Evolutionary conservation across 805 yeast species (phyloP), one percentile per base, ranked within the genome.

Genomic region (Nakazawaea wyomingensis): DNA sequence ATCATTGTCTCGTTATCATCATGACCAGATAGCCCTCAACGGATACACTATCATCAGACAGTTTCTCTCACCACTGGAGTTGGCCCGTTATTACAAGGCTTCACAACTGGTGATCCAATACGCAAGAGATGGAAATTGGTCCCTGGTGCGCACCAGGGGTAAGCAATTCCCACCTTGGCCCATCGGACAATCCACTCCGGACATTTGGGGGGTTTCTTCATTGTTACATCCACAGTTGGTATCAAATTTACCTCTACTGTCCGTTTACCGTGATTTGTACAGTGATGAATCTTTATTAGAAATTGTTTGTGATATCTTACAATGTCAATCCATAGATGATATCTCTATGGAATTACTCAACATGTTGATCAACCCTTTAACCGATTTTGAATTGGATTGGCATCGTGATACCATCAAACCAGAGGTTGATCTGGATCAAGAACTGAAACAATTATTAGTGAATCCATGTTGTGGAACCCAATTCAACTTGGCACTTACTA

Each of bases 91-190:
- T 53, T 48, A 48, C 34, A 47, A 46, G n/a, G 69, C 72, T 0
- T 58, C 76, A 3, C 60, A 66, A 34, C 46, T 50, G 11, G 56
- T 70, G 26, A 66, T 71, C 14, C 57, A 65, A 31, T 49, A 59
- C 24, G 76, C 76, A 14, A 56, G 79, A 34, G 62, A 55, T 4
- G 79, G 79, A 3, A 57, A 67, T 16, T 73, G 78, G 78, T 60
- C 68, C 13, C 60, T 65, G 38, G 75, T 72, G 13, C 61, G 79
- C 48, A 70, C 76, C 3, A 55, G 69, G 36, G 78, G 77, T 5
- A 73, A 73, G 48, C 79, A 73, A 50, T 73, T 73, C 50, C 79
- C 79, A 6, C 79, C 79, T n/a, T 73, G 79, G 79, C 76, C 77
- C 14, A 60, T 59, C 41, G 68, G 69, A 44, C 69, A 64, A n/a